phyloP scores from a whole-genome alignment of 2,329 filamentous ascomycete species.

The Pseudogymnoascus sp. region DNA sequence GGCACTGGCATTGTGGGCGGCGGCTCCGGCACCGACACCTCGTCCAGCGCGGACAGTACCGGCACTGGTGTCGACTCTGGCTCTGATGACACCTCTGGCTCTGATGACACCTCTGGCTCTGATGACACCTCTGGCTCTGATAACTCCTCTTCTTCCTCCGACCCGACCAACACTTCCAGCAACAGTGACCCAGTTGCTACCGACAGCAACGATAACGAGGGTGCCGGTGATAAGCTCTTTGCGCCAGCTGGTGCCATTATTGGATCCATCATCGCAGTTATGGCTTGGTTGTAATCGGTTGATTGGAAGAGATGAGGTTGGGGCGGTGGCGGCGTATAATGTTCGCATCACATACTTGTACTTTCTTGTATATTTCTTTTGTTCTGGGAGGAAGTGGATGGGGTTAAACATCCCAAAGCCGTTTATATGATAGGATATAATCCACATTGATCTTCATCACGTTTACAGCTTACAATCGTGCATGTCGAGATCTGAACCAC shows the following conservation, averaged over 20 bases:
- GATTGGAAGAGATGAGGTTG: background rate
- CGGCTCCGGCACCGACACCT: background rate
- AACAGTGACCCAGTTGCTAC: background rate
- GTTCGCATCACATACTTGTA: background rate
- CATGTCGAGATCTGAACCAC: too few relatives aligned
- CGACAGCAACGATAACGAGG: background rate
- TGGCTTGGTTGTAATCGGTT: background rate
- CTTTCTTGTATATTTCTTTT: background rate
- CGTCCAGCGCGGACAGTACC: background rate
- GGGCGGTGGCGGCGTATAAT: background rate
- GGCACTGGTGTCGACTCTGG: background rate
- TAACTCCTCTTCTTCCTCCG: background rate
- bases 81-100: background rate
- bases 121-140: background rate
- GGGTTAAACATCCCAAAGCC: background rate
- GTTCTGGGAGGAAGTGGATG: background rate
- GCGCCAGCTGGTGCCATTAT: background rate
- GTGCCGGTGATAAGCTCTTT: background rate
- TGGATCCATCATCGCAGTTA: background rate
- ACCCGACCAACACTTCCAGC: background rate
- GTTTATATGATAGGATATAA: background rate
- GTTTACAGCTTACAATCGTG: background rate
- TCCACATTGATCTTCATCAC: background rate
- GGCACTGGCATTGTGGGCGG: background rate
- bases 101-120: background rate